Conservation (phyloP, 176 grass and related monocot species). For the Saccharum spontaneum region DNA sequence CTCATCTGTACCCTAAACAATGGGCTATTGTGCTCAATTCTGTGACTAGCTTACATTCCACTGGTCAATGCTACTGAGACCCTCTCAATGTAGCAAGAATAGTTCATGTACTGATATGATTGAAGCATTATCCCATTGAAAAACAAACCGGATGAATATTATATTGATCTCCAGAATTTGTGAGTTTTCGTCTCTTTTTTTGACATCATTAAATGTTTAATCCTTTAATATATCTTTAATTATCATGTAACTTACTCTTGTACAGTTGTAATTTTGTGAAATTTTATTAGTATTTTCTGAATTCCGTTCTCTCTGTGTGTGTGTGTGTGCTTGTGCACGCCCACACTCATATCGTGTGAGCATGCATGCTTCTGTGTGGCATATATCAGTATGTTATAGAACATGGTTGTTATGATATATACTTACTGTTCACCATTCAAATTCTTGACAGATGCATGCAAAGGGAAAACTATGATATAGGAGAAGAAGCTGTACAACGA, state of each 20-base stretch:
- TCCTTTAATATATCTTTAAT: neutral
- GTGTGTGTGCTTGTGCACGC: neutral
- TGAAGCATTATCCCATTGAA: neutral
- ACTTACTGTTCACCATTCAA: constrained; percentile 23
- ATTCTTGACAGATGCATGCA: constrained; percentile 82
- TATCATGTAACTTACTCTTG: neutral
- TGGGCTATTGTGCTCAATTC: neutral
- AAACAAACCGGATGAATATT: neutral
- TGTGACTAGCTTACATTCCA: constrained; percentile 18
- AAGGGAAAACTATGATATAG: constrained; percentile 93
- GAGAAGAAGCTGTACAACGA: constrained; percentile 82
- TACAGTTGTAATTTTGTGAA: neutral
- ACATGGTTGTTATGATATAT: constrained; percentile 31
- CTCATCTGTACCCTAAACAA: neutral
- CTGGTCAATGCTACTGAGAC: neutral
- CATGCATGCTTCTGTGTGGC: neutral
- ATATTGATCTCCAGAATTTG: neutral
- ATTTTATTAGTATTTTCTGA: constrained; percentile 9
- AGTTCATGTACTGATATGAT: neutral
- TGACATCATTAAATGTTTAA: neutral
- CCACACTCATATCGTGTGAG: neutral
- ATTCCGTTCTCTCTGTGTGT: neutral
- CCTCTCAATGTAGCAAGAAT: neutral
- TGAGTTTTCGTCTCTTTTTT: neutral
- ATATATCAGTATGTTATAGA: neutral